Evolutionary conservation across 1,284 basidiomycete species (phyloP), one percentile per base, ranked within the genome.

Genomic region (Ustilago bromivora): DNA sequence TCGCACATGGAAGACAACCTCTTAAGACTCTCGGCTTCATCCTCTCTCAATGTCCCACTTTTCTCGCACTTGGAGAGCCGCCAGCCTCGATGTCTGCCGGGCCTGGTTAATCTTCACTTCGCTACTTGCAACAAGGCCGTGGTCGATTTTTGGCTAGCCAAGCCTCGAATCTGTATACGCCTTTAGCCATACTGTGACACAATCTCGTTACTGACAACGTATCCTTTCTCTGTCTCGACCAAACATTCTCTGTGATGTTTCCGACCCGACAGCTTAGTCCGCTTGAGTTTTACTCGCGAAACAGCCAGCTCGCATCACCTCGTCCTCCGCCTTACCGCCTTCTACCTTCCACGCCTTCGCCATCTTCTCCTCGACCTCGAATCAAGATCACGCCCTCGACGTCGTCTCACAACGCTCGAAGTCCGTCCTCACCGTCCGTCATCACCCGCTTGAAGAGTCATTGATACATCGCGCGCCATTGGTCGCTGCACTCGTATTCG

Each of bases 251-350:
- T 32, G 12, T 17, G 32, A 51, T 67, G 54, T 19, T 61, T 23
- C 17, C 7, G 13, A 13, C 47, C n/a, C 69, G 61, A 65, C 76
- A 81, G 80, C 80, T 71, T 81, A 82, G 80, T 82, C 78, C 80
- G 80, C 80, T 82, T 79, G 79, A 81, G 79, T 81, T 76, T 59
- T 77, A 82, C 80, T 82, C 80, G 80, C 80, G 80, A 80, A 82
- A 82, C 72, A 74, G 80, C 79, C 73, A 61, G 76, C 72, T 81
- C 72, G 55, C 43, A 36, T 58, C 67, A 40, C 60, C 56, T 43
- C 43, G 19, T 53, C 70, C 32, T 55, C 71, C 57, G 51, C 49
- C 57, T 43, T 61, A 67, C 49, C 71, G 61, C 64, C 61, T 61
- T 51, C 49, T 52, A 72, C 35, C 28, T 43, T 51, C 51, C 57